Conservation (phyloP, 2,329 filamentous ascomycete species). For the Ilyonectria sp. region DNA sequence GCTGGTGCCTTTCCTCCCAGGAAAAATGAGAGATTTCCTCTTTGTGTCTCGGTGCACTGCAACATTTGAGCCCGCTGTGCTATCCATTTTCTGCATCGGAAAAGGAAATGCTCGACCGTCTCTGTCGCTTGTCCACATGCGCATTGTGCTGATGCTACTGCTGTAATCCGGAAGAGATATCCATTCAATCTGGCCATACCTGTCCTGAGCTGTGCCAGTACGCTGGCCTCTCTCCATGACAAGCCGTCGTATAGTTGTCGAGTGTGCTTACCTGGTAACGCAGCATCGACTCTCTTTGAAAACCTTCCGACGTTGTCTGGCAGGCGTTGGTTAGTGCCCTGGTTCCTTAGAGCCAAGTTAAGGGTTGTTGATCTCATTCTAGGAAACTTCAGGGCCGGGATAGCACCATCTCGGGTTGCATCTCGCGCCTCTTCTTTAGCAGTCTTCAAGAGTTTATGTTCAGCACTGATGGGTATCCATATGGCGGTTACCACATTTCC, state of each 20-base stretch:
- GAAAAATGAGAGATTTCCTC: conserved; percentile 36
- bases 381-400: background rate
- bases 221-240: no score
- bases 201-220: no score
- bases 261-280: conserved; percentile 12
- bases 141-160: conserved; percentile 29
- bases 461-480: conserved; percentile 25
- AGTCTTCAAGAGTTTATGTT: conserved; percentile 20
- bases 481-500: conserved; percentile 26
- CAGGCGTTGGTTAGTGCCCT: conserved; percentile 18
- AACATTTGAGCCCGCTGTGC: conserved; percentile 25
- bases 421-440: no score
- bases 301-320: conserved; percentile 33
- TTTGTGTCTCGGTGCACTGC: conserved; percentile 27
- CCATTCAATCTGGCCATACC: no score
- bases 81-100: conserved; percentile 33
- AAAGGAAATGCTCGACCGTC: conserved; percentile 38
- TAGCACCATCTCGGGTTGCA: no score
- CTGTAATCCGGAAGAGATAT: no score
- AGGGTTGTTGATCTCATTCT: conserved; percentile 32
- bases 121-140: conserved; percentile 34
- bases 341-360: conserved; percentile 22
- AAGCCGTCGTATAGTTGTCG: no score
- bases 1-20: conserved; percentile 41
- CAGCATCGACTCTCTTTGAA: conserved; percentile 36